These are phyloP conservation scores for Cladosporium sp. DNA, from an alignment of 2,329 filamentous ascomycete species.

Conservation along the genomic window DNA sequence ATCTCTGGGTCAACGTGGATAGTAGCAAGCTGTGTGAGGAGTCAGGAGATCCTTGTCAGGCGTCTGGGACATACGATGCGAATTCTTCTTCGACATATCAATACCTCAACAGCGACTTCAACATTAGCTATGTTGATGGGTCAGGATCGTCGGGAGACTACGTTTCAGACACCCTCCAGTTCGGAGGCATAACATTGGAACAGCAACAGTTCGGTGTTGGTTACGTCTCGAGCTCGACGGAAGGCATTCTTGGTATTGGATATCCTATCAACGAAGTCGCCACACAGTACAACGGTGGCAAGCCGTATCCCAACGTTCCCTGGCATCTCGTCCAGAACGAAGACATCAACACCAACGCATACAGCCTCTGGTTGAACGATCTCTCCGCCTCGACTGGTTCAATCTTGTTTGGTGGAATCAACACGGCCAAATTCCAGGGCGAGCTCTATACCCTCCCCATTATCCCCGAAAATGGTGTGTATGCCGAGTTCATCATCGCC, in stretches of 20 bases:
- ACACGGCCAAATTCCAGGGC: constrained; percentile 71
- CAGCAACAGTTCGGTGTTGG: constrained; percentile 72
- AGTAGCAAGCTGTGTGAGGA: constrained; percentile 60
- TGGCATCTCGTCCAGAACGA: constrained; percentile 63
- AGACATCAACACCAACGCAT: constrained; percentile 63
- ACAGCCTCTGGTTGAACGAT: constrained; percentile 66
- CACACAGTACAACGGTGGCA: constrained; percentile 55
- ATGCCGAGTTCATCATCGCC: constrained; percentile 56
- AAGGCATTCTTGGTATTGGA: constrained; percentile 84
- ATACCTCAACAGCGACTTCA: constrained; percentile 74
- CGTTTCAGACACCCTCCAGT: constrained; percentile 67
- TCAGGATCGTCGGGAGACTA: constrained; percentile 78
- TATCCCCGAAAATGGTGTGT: constrained; percentile 45
- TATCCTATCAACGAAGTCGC: constrained; percentile 78
- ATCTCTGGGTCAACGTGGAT: constrained; percentile 66
- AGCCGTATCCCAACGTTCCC: constrained; percentile 61
- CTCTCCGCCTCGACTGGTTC: constrained; percentile 64
- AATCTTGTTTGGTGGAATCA: constrained; percentile 79
- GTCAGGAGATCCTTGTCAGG: constrained; percentile 53
- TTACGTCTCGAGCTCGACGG: constrained; percentile 57
- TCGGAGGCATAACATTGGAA: constrained; percentile 56
- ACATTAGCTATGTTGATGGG: constrained; percentile 84
- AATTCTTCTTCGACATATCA: constrained; percentile 74
- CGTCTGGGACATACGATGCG: constrained; percentile 66
- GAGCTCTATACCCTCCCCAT: constrained; percentile 63